Conservation (phyloP, 805 yeast species). For the Huiozyma sinensis region DNA sequence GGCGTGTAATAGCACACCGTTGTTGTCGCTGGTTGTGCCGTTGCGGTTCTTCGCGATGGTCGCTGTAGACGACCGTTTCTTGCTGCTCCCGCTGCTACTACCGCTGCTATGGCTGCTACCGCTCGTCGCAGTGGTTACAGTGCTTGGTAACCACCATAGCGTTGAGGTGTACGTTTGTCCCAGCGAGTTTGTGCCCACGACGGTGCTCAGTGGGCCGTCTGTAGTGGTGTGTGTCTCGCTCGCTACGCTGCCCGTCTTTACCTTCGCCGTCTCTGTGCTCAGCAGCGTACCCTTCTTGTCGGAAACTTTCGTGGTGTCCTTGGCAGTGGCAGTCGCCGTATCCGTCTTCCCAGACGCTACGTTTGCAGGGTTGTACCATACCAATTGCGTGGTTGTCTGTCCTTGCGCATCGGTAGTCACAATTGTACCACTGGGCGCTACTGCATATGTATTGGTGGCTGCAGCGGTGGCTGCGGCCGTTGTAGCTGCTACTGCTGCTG, state of each 20-base stretch:
- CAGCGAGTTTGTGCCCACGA: constrained; percentile 13
- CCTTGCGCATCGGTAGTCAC: constrained; percentile 15
- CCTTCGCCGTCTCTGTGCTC: neutral
- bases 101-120: neutral
- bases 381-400: constrained; percentile 10
- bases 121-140: constrained; percentile 3
- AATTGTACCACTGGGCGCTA: constrained; percentile 11
- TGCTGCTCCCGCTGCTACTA: neutral
- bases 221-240: constrained; percentile 3
- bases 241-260: neutral
- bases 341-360: neutral
- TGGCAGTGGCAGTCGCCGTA: neutral
- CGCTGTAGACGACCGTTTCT: neutral
- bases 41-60: neutral
- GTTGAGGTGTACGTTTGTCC: constrained; percentile 19
- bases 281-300: neutral
- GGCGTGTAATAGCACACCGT: too few relatives aligned
- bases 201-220: constrained; percentile 14
- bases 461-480: constrained; percentile 1
- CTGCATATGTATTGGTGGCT: constrained; percentile 4
- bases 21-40: neutral
- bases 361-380: constrained; percentile 10
- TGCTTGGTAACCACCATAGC: constrained; percentile 25
- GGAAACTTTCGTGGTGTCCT: neutral
- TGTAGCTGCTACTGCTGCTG: neutral